Percentiles rank a stretch among this genome's conserved stretches.
Evolutionary conservation across 495 filamentous ascomycete species (phyloP).

Genomic region (Xylaria cubensis): DNA sequence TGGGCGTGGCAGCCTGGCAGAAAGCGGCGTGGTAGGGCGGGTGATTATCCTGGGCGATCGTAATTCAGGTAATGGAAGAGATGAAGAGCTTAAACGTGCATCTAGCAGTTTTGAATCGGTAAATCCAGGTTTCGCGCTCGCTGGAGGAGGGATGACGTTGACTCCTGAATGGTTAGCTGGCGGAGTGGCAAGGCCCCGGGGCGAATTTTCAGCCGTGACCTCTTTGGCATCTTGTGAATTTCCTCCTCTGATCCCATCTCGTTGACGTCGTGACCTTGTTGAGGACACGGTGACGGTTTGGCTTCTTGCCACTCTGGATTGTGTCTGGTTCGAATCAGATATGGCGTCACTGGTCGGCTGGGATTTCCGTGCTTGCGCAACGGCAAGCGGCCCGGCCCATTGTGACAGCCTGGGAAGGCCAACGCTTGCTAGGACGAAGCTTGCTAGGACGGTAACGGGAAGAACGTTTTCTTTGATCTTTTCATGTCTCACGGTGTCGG

Average conservation of each 20-base stretch:
- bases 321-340: constrained; percentile 54
- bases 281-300: constrained; percentile 63
- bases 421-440: constrained; percentile 71
- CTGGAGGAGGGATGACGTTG: constrained; percentile 28
- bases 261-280: constrained; percentile 53
- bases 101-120: constrained; percentile 55
- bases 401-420: constrained; percentile 59
- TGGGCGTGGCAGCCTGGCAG: constrained; percentile 57
- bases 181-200: constrained; percentile 33
- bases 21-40: constrained; percentile 57
- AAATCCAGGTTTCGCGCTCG: constrained; percentile 36
- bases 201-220: constrained; percentile 36
- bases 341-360: constrained; percentile 62
- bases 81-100: constrained; percentile 67
- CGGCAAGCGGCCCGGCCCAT: constrained; percentile 72
- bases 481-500: constrained; percentile 65
- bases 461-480: constrained; percentile 77
- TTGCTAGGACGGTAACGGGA: constrained; percentile 73
- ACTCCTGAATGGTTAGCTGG: constrained; percentile 31
- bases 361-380: constrained; percentile 75
- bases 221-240: constrained; percentile 48
- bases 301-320: constrained; percentile 62
- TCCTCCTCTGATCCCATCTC: constrained; percentile 50
- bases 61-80: constrained; percentile 66
- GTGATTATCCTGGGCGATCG: constrained; percentile 53